Evolutionary conservation across 805 yeast species (phyloP).

Genomic region (Wickerhamomyces chambardii): DNA sequence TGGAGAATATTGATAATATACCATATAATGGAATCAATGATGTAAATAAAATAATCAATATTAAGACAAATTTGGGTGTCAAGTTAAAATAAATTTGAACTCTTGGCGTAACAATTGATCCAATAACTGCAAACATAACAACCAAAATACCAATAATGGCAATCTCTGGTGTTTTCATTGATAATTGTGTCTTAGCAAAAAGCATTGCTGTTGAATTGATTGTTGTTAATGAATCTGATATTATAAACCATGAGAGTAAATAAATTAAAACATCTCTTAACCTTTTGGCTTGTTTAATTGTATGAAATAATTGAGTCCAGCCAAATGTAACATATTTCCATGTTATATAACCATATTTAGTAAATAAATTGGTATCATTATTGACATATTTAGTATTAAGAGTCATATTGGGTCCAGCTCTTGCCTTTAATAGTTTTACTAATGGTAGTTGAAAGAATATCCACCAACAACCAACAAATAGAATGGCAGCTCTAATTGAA

Average conservation of each 20-base stretch:
- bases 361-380: conserved; percentile 3
- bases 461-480: conserved; percentile 75
- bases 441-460: conserved; percentile 59
- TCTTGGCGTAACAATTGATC: conserved; percentile 52
- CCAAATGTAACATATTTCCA: conserved; percentile 42
- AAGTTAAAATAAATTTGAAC: conserved; percentile 25
- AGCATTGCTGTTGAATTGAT: conserved; percentile 73
- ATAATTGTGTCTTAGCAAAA: conserved; percentile 62
- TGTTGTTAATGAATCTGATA: conserved; percentile 69
- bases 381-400: conserved; percentile 1
- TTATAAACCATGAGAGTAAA: conserved; percentile 65
- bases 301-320: conserved; percentile 46
- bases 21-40: conserved; percentile 68
- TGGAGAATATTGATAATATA: conserved; percentile 50
- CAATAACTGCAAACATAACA: conserved; percentile 58
- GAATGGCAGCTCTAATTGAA: conserved; percentile 50
- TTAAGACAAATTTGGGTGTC: conserved; percentile 38
- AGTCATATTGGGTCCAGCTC: conserved; percentile 25
- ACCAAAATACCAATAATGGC: conserved; percentile 59
- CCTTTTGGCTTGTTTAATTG: conserved; percentile 50
- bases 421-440: conserved; percentile 32
- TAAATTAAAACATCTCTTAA: conserved; percentile 60
- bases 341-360: neutral
- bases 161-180: conserved; percentile 59
- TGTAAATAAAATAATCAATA: conserved; percentile 50